phyloP scores from a whole-genome alignment of 352 stramenopile genomes.

The Globisporangium acanthophoron region DNA sequence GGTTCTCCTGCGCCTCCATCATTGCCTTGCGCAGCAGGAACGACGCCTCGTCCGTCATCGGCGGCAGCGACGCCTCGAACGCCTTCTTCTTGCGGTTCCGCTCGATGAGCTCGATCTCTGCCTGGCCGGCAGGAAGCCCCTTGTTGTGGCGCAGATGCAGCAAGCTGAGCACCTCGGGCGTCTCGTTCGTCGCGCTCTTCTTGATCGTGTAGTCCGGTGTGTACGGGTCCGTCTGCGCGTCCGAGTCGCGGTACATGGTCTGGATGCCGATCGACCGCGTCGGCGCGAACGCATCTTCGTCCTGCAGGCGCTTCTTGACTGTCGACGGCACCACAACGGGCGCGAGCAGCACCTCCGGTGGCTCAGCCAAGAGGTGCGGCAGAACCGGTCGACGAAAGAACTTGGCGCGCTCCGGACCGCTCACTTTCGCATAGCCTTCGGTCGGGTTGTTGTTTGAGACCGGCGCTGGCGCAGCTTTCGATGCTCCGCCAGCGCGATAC shows the following conservation, averaged over 20 bases:
- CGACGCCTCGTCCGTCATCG: constrained; percentile 93
- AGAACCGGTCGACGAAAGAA: constrained; percentile 89
- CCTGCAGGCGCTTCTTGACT: constrained; percentile 21
- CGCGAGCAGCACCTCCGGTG: constrained; percentile 84
- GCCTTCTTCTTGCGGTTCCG: constrained; percentile 79
- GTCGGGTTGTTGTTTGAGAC: constrained; percentile 21
- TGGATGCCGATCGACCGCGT: constrained; percentile 83
- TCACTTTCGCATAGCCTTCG: constrained; percentile 42
- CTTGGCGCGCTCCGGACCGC: constrained; percentile 77
- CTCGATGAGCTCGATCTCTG: constrained; percentile 90
- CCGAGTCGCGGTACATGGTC: constrained; percentile 90
- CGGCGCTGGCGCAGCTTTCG: constrained; percentile 8
- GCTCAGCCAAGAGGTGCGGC: constrained; percentile 81
- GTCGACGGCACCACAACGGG: constrained; percentile 29
- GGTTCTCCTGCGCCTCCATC: constrained; percentile 90
- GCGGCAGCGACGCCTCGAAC: constrained; percentile 86
- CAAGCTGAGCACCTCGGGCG: constrained; percentile 85
- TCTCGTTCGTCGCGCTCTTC: constrained; percentile 24
- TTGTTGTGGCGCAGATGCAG: constrained; percentile 53
- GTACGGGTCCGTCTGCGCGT: constrained; percentile 93
- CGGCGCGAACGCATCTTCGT: constrained; percentile 28
- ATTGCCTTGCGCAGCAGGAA: constrained; percentile 89
- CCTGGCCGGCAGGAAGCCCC: constrained; percentile 72
- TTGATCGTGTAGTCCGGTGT: constrained; percentile 89
- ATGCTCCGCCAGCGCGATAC: constrained; percentile 24